phyloP scores from a whole-genome alignment of 139 green algal genomes.

The Closterium sp. region DNA sequence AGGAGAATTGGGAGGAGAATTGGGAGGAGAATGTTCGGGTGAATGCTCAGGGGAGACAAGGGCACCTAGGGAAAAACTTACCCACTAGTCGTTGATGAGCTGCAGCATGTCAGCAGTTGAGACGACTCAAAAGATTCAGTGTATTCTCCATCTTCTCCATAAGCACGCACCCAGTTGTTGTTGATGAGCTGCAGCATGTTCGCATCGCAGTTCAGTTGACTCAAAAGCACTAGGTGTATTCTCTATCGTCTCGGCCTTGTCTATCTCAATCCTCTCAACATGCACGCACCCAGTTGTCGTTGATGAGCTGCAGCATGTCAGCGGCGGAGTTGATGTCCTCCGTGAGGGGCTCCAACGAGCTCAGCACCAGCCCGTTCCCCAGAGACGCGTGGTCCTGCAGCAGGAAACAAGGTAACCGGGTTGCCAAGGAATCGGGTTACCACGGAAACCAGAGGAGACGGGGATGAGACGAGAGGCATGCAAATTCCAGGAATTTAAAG shows the following conservation, averaged over 20 bases:
- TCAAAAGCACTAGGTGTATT: too few species aligned
- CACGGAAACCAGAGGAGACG: not conserved
- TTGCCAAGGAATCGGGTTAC: not conserved
- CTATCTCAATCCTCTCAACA: not conserved
- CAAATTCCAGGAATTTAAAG: too few species aligned
- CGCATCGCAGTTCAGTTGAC: too few species aligned
- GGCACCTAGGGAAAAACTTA: too few species aligned
- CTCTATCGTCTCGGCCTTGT: not conserved
- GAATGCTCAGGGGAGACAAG: too few species aligned
- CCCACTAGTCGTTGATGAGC: not conserved
- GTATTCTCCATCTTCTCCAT: too few species aligned
- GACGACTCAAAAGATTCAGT: too few species aligned
- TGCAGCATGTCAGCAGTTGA: too few species aligned
- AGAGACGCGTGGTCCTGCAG: not conserved
- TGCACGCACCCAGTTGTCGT: not conserved
- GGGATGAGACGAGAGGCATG: not conserved
- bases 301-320: not conserved
- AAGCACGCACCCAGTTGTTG: not conserved
- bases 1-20: not conserved
- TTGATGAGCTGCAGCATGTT: not conserved
- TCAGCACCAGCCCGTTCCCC: not conserved
- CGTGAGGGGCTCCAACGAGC: not conserved
- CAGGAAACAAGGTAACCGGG: not conserved
- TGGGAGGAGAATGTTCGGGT: too few species aligned
- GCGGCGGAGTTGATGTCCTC: not conserved